Evolutionary conservation across 106 monocot species (phyloP).

Genomic region (Agapanthus africanus): DNA sequence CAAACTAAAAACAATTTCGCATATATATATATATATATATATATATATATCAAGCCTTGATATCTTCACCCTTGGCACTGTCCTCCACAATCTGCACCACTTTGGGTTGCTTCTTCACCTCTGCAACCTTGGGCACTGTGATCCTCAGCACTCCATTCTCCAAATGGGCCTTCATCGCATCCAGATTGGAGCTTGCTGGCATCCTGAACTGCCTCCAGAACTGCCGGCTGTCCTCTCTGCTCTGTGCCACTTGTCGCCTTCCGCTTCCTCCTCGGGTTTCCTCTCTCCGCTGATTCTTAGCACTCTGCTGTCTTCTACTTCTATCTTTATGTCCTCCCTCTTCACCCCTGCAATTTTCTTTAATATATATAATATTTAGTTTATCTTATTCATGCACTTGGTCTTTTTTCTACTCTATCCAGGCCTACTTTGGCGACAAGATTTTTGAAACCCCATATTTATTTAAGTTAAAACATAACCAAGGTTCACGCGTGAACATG

Average conservation of each 20-base stretch:
- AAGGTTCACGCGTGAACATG: no score
- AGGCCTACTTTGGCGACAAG: no score
- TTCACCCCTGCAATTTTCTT: slow-evolving; percentile 48
- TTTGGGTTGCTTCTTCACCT: slow-evolving; percentile 24
- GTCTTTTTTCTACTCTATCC: neutral
- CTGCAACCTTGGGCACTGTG: slow-evolving; percentile 34
- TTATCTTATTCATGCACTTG: no score
- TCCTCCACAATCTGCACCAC: slow-evolving; percentile 23
- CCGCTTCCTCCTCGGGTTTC: slow-evolving; percentile 25
- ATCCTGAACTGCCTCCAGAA: slow-evolving; percentile 54
- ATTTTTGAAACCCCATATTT: no score
- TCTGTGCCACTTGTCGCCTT: slow-evolving; percentile 39
- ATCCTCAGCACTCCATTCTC: slow-evolving; percentile 38
- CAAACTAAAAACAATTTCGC: no score
- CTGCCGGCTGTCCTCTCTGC: slow-evolving; percentile 34
- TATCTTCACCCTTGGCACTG: slow-evolving; percentile 2
- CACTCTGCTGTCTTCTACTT: slow-evolving; percentile 49
- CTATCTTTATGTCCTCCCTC: slow-evolving; percentile 41
- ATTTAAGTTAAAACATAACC: no score
- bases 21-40: no score
- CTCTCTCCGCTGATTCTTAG: slow-evolving; percentile 41
- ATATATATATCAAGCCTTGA: no score
- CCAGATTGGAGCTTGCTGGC: slow-evolving; percentile 31
- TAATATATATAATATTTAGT: no score
- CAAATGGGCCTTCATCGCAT: slow-evolving; percentile 22